Conservation (phyloP, 164 flowering plant species). For the Vitis cinerea region DNA sequence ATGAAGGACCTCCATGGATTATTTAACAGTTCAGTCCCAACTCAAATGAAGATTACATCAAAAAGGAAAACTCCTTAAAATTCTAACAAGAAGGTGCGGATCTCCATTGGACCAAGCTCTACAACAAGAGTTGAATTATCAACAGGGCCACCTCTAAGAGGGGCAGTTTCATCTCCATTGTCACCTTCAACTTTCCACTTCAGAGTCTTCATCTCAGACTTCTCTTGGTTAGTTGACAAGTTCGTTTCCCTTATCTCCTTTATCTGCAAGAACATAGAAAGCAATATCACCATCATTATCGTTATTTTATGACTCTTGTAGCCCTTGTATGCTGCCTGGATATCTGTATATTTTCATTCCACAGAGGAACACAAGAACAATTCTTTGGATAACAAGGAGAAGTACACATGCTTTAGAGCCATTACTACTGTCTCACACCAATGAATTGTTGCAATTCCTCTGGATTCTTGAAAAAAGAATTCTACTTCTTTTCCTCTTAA, state of each 20-base stretch:
- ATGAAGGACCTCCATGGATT: no score
- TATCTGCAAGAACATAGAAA: conserved; percentile 41
- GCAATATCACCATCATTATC: background rate
- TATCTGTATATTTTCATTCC: no score
- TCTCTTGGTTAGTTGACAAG: conserved; percentile 79
- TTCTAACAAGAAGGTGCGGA: conserved; percentile 71
- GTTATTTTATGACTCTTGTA: no score
- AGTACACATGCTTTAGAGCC: no score
- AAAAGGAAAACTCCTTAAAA: conserved; percentile 26
- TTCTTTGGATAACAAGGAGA: no score
- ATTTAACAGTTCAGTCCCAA: background rate
- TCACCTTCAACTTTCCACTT: conserved; percentile 74
- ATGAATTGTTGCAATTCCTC: no score
- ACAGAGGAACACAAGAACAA: no score
- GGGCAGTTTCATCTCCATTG: conserved; percentile 15
- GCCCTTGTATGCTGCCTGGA: no score
- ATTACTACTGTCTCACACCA: no score
- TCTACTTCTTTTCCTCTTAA: no score
- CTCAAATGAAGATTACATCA: background rate
- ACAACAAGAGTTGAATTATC: conserved; percentile 49
- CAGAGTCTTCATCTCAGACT: conserved; percentile 63
- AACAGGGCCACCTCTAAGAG: conserved; percentile 65
- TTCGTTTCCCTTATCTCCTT: conserved; percentile 61
- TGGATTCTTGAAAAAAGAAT: no score
- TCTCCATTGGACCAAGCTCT: conserved; percentile 94